phyloP scores from a whole-genome alignment of 805 yeast species.

The Ogataea haglerorum region DNA sequence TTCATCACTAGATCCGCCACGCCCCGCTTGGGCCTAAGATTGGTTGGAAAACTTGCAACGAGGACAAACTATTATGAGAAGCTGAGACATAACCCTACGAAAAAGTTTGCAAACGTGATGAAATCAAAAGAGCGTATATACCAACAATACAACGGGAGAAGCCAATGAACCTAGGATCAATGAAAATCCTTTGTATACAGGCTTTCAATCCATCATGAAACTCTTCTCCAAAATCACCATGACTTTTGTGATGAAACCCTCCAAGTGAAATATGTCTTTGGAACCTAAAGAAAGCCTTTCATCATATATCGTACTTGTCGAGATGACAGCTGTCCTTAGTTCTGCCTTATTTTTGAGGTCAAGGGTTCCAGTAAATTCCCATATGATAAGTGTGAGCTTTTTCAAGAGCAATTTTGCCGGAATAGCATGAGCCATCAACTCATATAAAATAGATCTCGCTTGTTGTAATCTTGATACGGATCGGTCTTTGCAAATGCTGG shows the following conservation, averaged over 20 bases:
- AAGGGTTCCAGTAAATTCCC: slow-evolving; percentile 23
- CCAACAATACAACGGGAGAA: slow-evolving; percentile 35
- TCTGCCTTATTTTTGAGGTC: slow-evolving; percentile 19
- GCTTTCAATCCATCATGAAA: background rate
- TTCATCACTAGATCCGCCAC: slow-evolving; percentile 62
- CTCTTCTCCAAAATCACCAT: slow-evolving; percentile 70
- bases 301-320: slow-evolving; percentile 66
- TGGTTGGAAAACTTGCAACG: slow-evolving; percentile 44
- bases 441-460: slow-evolving; percentile 70
- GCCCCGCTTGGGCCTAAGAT: slow-evolving; percentile 68
- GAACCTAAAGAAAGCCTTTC: slow-evolving; percentile 83
- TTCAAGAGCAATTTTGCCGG: slow-evolving; percentile 83
- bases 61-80: slow-evolving; percentile 52
- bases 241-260: slow-evolving; percentile 85
- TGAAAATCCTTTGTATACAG: slow-evolving; percentile 1
- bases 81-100: slow-evolving; percentile 59
- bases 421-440: slow-evolving; percentile 86
- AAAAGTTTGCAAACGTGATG: slow-evolving; percentile 54
- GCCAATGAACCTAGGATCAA: slow-evolving; percentile 3
- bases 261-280: slow-evolving; percentile 90
- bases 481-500: slow-evolving; percentile 54
- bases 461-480: slow-evolving; percentile 60
- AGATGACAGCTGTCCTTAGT: slow-evolving; percentile 47
- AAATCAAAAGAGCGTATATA: slow-evolving; percentile 52
- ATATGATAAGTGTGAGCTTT: slow-evolving; percentile 41